phyloP scores from a whole-genome alignment of 306 rosid species.

The Chamaecrista fasciculata region DNA sequence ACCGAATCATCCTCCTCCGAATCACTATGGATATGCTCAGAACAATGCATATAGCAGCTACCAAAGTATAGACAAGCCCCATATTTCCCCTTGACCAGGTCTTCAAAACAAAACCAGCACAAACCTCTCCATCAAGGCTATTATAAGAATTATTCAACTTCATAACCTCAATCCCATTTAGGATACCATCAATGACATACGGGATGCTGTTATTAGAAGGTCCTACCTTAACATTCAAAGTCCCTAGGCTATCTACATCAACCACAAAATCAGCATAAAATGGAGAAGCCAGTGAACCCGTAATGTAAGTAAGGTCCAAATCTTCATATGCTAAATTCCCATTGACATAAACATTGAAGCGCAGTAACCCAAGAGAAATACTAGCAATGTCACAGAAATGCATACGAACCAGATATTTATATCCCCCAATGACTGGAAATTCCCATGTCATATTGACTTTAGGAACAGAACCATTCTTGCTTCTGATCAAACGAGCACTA shows the following conservation, averaged over 20 bases:
- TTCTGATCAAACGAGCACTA: conserved; percentile 66
- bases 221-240: conserved; percentile 54
- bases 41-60: conserved; percentile 43
- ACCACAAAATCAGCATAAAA: conserved; percentile 70
- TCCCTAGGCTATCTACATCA: conserved; percentile 43
- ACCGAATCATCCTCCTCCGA: conserved; percentile 39
- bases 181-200: conserved; percentile 38
- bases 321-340: conserved; percentile 53
- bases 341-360: conserved; percentile 82
- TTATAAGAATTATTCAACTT: conserved; percentile 36
- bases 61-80: conserved; percentile 34
- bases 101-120: conserved; percentile 37
- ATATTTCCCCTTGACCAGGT: conserved; percentile 32
- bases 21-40: conserved; percentile 42
- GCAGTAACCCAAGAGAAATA: conserved; percentile 57
- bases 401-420: conserved; percentile 61
- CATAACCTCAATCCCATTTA: conserved; percentile 47
- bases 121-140: conserved; percentile 48
- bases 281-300: conserved; percentile 60
- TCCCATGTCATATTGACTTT: conserved; percentile 74
- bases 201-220: conserved; percentile 56
- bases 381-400: conserved; percentile 96
- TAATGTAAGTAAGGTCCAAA: conserved; percentile 58
- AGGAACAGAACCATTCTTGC: conserved; percentile 60
- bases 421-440: conserved; percentile 56